phyloP scores from a whole-genome alignment of 352 stramenopile species.

The Phytophthora fragariaefolia region DNA sequence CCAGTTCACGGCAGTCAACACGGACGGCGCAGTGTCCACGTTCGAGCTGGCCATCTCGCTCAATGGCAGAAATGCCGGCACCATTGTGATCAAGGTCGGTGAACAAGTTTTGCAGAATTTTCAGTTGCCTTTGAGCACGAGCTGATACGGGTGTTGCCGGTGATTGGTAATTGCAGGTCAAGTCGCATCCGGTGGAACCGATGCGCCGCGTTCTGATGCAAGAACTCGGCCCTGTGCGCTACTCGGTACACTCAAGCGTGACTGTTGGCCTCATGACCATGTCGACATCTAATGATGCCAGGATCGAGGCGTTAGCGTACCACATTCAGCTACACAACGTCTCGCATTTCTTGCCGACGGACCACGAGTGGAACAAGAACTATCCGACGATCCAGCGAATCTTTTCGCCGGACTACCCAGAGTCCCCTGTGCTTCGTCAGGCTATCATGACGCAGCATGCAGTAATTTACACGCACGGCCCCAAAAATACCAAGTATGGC shows the following conservation, averaged over 20 bases:
- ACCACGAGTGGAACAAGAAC: conserved; percentile 54
- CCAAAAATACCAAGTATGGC: conserved; percentile 37
- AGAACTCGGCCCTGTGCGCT: conserved; percentile 43
- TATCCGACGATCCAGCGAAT: conserved; percentile 46
- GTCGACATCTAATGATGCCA: conserved; percentile 37
- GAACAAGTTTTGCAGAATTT: too few species aligned
- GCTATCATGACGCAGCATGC: conserved; percentile 45
- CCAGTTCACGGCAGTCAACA: conserved; percentile 34
- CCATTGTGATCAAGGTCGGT: conserved; percentile 40
- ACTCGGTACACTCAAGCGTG: conserved; percentile 49
- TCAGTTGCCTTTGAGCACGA: too few species aligned
- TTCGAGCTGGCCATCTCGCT: conserved; percentile 40
- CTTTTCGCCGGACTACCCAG: conserved; percentile 43
- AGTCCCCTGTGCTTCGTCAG: conserved; percentile 42
- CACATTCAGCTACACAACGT: conserved; percentile 49
- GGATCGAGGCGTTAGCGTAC: conserved; percentile 45
- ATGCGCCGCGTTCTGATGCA: conserved; percentile 11
- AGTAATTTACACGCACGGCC: conserved; percentile 45
- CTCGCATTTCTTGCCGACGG: conserved; percentile 33
- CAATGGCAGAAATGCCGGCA: conserved; percentile 27
- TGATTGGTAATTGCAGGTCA: conserved; percentile 26
- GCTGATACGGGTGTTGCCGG: too few species aligned
- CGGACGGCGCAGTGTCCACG: conserved; percentile 27
- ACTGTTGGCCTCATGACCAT: conserved; percentile 44
- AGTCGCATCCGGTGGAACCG: conserved; percentile 25